A percentile compares a stretch with the other conserved stretches of the same genome.
Conservation (phyloP, 495 filamentous ascomycete species). For the Podospora comata region DNA sequence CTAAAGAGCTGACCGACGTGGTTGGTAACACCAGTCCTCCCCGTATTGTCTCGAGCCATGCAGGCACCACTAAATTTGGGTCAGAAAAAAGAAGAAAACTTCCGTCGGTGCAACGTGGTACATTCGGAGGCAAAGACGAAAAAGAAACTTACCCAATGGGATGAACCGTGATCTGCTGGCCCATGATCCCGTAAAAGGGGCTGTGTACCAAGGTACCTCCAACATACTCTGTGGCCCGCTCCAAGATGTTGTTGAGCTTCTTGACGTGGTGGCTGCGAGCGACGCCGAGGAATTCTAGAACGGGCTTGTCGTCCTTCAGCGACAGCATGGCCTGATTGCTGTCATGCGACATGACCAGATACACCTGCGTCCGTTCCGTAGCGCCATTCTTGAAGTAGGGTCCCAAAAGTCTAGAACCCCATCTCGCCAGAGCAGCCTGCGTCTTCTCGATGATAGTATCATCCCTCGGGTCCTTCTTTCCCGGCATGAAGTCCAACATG, state of each 20-base stretch:
- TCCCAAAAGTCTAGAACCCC: conserved; percentile 53
- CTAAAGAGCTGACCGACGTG: conserved; percentile 59
- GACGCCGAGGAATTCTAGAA: conserved; percentile 57
- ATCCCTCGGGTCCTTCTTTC: conserved; percentile 43
- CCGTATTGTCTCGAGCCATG: conserved; percentile 59
- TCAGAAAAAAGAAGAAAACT: conserved; percentile 10
- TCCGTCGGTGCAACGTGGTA: conserved; percentile 15
- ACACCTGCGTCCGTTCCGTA: conserved; percentile 59
- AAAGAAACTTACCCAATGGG: conserved; percentile 54
- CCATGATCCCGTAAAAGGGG: conserved; percentile 54
- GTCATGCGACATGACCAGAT: conserved; percentile 71
- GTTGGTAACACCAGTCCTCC: conserved; percentile 58
- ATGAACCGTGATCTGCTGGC: conserved; percentile 61
- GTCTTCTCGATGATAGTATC: conserved; percentile 39
- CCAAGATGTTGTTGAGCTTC: conserved; percentile 50
- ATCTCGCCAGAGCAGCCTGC: conserved; percentile 45
- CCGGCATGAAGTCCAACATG: conserved; percentile 56
- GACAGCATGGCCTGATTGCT: conserved; percentile 60
- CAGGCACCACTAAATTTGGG: conserved; percentile 49
- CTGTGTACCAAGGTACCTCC: conserved; percentile 57
- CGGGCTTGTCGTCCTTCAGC: conserved; percentile 57
- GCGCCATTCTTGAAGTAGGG: conserved; percentile 55
- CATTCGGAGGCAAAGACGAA: background rate
- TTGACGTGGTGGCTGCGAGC: conserved; percentile 53
- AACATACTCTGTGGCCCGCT: conserved; percentile 51